These are phyloP conservation scores for Tephrocybe sp. DNA, from an alignment of 768 basidiomycete genomes.

Conservation along the genomic window DNA sequence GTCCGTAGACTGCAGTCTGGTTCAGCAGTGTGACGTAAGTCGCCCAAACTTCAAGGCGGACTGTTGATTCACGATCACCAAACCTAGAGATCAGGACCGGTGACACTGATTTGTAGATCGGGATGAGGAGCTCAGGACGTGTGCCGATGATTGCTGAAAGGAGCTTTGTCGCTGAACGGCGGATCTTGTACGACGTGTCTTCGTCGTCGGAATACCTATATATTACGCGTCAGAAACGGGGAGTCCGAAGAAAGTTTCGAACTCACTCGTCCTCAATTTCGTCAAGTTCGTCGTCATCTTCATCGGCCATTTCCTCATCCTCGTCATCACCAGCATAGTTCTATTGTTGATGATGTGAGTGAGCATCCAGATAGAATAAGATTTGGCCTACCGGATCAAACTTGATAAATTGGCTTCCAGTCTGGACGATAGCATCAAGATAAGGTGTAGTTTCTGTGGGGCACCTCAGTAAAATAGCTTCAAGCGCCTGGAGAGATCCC, in stretches of 20 bases:
- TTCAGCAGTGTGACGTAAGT: conserved; percentile 81
- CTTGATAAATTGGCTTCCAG: conserved; percentile 79
- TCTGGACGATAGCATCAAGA: conserved; percentile 64
- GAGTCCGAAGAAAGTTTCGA: not conserved
- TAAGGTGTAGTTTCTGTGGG: conserved; percentile 81
- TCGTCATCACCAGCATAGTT: conserved; percentile 55
- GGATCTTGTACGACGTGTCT: conserved; percentile 97
- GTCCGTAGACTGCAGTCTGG: conserved; percentile 80
- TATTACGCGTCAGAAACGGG: conserved; percentile 27
- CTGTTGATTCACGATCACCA: conserved; percentile 93
- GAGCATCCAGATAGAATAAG: not conserved
- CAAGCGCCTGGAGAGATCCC: conserved; percentile 83
- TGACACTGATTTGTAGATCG: conserved; percentile 82
- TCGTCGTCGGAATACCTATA: conserved; percentile 98
- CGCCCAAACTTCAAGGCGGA: conserved; percentile 88
- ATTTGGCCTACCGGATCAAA: conserved; percentile 75
- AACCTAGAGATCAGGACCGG: conserved; percentile 90
- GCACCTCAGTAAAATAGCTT: conserved; percentile 80
- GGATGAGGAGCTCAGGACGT: conserved; percentile 80
- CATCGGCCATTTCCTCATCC: conserved; percentile 67
- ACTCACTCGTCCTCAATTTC: conserved; percentile 80
- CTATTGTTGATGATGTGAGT: conserved; percentile 22
- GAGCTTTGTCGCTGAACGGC: conserved; percentile 90
- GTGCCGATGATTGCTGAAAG: conserved; percentile 84
- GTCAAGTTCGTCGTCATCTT: conserved; percentile 80